Evolutionary conservation across 139 green algal genomes (phyloP).

Genomic region (Asterochloris erici): DNA sequence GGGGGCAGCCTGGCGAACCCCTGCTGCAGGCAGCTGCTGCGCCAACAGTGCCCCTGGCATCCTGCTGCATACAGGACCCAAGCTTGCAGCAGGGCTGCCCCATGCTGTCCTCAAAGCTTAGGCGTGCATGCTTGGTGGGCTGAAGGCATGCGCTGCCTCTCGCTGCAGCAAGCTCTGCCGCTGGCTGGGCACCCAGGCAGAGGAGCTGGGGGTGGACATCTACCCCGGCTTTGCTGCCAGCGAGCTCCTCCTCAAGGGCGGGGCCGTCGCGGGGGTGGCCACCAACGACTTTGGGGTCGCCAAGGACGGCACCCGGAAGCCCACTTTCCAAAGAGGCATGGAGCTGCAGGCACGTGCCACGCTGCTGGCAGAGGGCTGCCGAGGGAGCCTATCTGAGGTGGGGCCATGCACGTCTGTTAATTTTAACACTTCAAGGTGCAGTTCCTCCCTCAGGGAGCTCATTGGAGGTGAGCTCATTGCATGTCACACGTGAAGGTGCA

Average conservation of each 20-base stretch:
- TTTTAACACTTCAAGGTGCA: not conserved
- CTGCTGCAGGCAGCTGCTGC: too few species aligned
- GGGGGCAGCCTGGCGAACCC: too few species aligned
- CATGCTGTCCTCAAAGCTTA: too few species aligned
- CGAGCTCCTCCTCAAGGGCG: slow-evolving; percentile 53
- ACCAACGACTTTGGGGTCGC: slow-evolving; percentile 79
- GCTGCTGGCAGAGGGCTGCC: slow-evolving; percentile 88
- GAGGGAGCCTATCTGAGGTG: slow-evolving; percentile 84
- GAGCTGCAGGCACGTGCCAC: slow-evolving; percentile 75
- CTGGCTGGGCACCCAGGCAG: slow-evolving; percentile 76
- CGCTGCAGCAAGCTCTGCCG: slow-evolving; percentile 59
- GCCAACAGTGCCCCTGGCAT: too few species aligned
- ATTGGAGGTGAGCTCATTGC: too few species aligned
- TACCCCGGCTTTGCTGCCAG: slow-evolving; percentile 80
- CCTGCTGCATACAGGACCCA: too few species aligned
- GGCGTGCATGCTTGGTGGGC: too few species aligned
- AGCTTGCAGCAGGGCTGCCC: too few species aligned
- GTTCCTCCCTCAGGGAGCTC: too few species aligned
- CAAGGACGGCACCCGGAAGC: slow-evolving; percentile 64
- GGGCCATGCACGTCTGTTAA: not conserved
- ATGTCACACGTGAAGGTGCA: too few species aligned
- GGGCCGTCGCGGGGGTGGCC: slow-evolving; percentile 63
- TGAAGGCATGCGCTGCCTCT: too few species aligned
- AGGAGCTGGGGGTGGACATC: slow-evolving; percentile 87
- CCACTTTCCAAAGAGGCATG: slow-evolving; percentile 65